Percentiles rank a stretch among this genome's conserved stretches.
These are phyloP conservation scores for Alternaria conjuncta DNA, from an alignment of 2,329 filamentous ascomycete species.

Conservation along the genomic window DNA sequence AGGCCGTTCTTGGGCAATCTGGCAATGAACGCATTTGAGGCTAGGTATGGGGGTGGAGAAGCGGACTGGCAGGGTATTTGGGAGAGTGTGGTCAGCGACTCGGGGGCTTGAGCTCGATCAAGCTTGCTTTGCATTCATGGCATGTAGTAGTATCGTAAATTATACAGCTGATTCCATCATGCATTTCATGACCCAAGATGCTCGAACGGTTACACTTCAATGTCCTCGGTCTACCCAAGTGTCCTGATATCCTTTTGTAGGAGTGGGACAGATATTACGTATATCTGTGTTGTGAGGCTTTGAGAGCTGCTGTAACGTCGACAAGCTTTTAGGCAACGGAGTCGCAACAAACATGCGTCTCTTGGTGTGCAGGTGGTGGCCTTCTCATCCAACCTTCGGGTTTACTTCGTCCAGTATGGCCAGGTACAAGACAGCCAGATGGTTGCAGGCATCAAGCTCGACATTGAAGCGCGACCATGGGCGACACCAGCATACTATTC, in stretches of 20 bases:
- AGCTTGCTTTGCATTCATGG: background rate
- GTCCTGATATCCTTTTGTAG: background rate
- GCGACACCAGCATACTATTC: background rate
- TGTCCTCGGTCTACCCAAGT: background rate
- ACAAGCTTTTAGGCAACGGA: background rate
- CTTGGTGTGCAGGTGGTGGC: background rate
- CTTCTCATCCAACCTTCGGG: background rate
- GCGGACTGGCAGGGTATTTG: slow-evolving; percentile 41
- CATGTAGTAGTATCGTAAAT: background rate
- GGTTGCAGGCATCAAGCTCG: background rate
- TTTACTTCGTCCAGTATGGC: background rate
- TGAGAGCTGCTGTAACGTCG: background rate
- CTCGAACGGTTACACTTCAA: background rate
- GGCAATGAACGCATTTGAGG: slow-evolving; percentile 93
- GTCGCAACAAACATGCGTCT: background rate
- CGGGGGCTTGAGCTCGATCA: slow-evolving; percentile 14
- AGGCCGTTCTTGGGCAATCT: slow-evolving; percentile 89
- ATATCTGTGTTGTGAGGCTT: background rate
- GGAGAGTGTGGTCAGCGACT: slow-evolving; percentile 42
- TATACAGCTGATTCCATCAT: background rate
- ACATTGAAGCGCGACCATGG: too few species aligned
- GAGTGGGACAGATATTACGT: background rate
- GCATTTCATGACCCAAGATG: background rate
- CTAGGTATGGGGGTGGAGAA: slow-evolving; percentile 80
- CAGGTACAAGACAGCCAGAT: background rate